Conservation (phyloP, 2,329 filamentous ascomycete genomes). For the Xylariaceae sp. region DNA sequence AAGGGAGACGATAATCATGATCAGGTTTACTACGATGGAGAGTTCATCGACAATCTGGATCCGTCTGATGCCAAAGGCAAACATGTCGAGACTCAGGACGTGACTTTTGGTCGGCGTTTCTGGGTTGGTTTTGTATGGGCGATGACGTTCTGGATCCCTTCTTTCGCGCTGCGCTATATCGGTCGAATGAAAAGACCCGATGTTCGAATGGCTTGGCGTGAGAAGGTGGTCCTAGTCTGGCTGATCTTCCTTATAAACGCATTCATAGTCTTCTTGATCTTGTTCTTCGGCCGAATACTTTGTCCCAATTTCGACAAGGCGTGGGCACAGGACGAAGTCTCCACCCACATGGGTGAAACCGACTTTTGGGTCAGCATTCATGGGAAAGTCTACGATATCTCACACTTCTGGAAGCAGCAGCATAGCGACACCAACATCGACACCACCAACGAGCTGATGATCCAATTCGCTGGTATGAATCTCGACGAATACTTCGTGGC, state of each 20-base stretch:
- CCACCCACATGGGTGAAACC: constrained; percentile 62
- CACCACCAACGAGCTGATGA: constrained; percentile 63
- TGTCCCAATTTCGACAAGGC: constrained; percentile 92
- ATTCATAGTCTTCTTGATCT: constrained; percentile 84
- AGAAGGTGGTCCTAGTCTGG: constrained; percentile 81
- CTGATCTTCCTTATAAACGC: constrained; percentile 80
- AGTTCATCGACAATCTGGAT: constrained; percentile 67
- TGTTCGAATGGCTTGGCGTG: constrained; percentile 94
- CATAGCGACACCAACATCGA: constrained; percentile 72
- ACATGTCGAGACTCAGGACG: constrained; percentile 65
- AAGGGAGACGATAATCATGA: constrained; percentile 79
- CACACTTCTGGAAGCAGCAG: constrained; percentile 78
- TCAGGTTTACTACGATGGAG: constrained; percentile 71
- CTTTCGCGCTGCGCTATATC: constrained; percentile 70
- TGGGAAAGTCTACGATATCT: constrained; percentile 87
- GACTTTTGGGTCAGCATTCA: constrained; percentile 87
- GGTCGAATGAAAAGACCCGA: constrained; percentile 97
- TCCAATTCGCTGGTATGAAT: constrained; percentile 70
- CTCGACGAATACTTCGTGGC: constrained; percentile 83
- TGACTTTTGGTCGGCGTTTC: constrained; percentile 59
- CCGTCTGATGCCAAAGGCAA: constrained; percentile 74
- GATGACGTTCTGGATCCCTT: constrained; percentile 92
- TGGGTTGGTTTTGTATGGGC: constrained; percentile 86
- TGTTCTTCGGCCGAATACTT: constrained; percentile 76
- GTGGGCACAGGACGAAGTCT: constrained; percentile 70